These are phyloP conservation scores for Pelargonium exstipulatum DNA, from an alignment of 441 rosid genomes.

Conservation along the genomic window DNA sequence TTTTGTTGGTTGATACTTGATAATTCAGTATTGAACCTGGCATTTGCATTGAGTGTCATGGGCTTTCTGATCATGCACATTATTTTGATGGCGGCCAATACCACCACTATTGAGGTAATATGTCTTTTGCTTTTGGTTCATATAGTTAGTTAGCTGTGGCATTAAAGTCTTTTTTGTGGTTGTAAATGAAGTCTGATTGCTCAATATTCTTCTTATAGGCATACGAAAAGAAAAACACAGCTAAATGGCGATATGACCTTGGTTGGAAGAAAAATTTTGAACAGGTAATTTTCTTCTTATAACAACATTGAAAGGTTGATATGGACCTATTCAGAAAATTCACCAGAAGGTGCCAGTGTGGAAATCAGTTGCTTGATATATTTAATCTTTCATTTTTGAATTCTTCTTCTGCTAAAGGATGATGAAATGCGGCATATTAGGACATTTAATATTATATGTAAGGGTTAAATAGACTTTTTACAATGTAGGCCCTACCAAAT, in stretches of 20 bases:
- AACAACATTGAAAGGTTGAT: not conserved
- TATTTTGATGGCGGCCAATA: conserved; percentile 53
- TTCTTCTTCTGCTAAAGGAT: too few relatives aligned
- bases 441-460: too few relatives aligned
- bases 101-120: conserved; percentile 82
- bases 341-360: too few relatives aligned
- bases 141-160: not conserved
- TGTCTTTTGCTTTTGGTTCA: not conserved
- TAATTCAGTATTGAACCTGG: conserved; percentile 67
- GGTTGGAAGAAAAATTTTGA: conserved; percentile 80
- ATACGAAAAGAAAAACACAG: conserved; percentile 61
- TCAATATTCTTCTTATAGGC: conserved; percentile 38
- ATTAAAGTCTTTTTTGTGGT: not conserved
- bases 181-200: conserved; percentile 7
- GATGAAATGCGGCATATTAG: too few relatives aligned
- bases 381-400: too few relatives aligned
- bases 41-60: conserved; percentile 71
- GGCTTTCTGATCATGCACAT: conserved; percentile 88
- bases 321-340: not conserved
- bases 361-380: too few relatives aligned
- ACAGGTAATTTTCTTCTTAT: conserved; percentile 42
- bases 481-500: too few relatives aligned
- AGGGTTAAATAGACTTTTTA: too few relatives aligned
- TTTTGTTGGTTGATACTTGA: conserved; percentile 13
- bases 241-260: conserved; percentile 79